Base-by-base conservation (phyloP, 345 rosid genomes). In the Eucalyptus erythrocorys region DNA sequence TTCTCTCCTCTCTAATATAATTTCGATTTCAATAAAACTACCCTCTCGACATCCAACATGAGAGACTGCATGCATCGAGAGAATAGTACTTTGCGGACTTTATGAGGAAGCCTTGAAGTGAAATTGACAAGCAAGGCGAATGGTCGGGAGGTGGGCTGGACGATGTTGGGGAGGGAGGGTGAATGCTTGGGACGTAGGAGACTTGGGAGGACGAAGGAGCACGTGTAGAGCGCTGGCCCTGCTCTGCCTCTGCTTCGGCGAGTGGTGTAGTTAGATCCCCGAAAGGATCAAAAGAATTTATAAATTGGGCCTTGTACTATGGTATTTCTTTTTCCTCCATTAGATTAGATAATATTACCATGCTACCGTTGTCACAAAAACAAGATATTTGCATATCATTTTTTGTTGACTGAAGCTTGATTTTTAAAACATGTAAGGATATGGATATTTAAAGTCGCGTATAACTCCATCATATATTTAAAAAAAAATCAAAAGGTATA, bases 401-500 rank as follows among this genome's bases (percentile, higher is more conserved):
- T 32, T 68, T 68, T 64, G 21, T 68, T 68, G 2, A 32, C 0
- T 1, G 4, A 68, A 32, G 80, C 24, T 68, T 68, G 42, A 32
- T 12, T n/a, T 16, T 68, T 16, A 8, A 68, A 17, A 68, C 7
- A 68, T 68, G 3, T 1, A 34, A 6, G 1, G 42, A 15, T 6
- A 0, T 0, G 3, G 79, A 64, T 3, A 64, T 64, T 64, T 14
- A n/a, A n/a, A 64, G 37, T n/a, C 0, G 3, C 14, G 40, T n/a
- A 0, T 10, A 57, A 22, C 30, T 55, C 30, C 30, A 1, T 1
- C 1, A 1, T 55, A 0, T 55, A 55, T 24, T 55, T 1, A 55
- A 51, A 49, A 49, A 3, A 7, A 51, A 19, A 57, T 0, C 21
- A n/a, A 4, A n/a, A n/a, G 21, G 11, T 66, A 55, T 55, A 24